phyloP scores from a whole-genome alignment of 179 eudicot genomes.

The Beta macrorhiza region DNA sequence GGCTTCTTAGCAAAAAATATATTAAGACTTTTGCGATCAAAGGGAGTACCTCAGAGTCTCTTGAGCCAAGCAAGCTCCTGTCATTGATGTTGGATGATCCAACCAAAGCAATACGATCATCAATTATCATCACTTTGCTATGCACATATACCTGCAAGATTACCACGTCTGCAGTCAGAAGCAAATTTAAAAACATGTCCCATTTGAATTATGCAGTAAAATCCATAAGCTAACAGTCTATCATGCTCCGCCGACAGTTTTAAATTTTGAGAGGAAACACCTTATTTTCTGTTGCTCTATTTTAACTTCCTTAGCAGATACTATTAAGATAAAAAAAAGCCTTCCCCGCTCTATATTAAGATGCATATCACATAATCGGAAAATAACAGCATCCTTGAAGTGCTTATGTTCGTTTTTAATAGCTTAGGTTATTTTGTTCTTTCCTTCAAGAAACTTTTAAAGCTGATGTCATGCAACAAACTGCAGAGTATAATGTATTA shows the following conservation, averaged over 20 bases:
- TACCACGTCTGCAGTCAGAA: constrained; percentile 1
- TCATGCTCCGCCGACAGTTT: background rate
- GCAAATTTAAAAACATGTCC: background rate
- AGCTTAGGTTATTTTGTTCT: background rate
- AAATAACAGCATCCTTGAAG: background rate
- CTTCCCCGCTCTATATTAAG: background rate
- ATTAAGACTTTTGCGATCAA: background rate
- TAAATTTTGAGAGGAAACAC: background rate
- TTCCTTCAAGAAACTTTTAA: background rate
- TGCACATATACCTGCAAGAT: constrained; percentile 87
- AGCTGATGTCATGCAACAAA: background rate
- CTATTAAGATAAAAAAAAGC: background rate
- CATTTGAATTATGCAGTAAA: background rate
- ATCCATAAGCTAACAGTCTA: background rate
- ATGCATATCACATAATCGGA: background rate
- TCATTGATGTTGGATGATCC: constrained; percentile 98
- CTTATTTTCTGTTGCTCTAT: background rate
- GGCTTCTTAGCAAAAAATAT: background rate
- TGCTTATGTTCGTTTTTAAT: background rate
- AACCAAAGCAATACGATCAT: constrained; percentile 70
- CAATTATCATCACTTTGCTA: constrained; percentile 96
- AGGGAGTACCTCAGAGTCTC: constrained; percentile 90
- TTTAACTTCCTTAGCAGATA: background rate
- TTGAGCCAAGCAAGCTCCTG: constrained; percentile 96
- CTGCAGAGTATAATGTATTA: background rate